phyloP scores from a whole-genome alignment of 2,329 filamentous ascomycete genomes.

The Aschersonia sp. region DNA sequence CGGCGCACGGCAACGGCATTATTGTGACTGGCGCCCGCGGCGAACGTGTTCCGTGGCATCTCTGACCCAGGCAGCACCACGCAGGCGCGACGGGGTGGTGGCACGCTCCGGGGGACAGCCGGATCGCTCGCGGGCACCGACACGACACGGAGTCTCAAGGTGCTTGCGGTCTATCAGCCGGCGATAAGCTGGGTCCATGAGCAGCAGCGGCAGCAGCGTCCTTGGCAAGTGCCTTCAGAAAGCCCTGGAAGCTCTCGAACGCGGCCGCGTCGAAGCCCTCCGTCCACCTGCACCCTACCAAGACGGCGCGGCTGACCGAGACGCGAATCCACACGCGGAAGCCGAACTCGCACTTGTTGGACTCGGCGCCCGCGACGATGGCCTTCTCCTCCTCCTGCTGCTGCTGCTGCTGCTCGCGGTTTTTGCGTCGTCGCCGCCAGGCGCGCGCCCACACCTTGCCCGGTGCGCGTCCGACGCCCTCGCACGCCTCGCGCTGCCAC shows the following conservation, averaged over 20 bases:
- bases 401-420: conserved; percentile 29
- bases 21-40: too few species aligned
- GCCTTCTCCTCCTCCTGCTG: conserved; percentile 16
- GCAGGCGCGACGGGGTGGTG: too few species aligned
- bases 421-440: conserved; percentile 46
- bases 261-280: conserved; percentile 58
- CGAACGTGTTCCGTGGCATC: too few species aligned
- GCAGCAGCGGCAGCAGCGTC: conserved; percentile 7
- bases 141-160: too few species aligned
- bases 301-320: conserved; percentile 21
- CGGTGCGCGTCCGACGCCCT: conserved; percentile 48
- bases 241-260: conserved; percentile 81
- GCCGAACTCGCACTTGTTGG: conserved; percentile 25
- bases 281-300: conserved; percentile 44
- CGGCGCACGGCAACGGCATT: too few species aligned
- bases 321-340: conserved; percentile 39
- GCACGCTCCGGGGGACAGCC: too few species aligned
- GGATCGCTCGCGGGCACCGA: too few species aligned
- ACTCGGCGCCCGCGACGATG: conserved; percentile 4
- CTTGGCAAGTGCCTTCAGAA: conserved; percentile 38
- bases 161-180: too few species aligned
- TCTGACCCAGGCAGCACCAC: too few species aligned
- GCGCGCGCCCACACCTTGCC: conserved; percentile 68
- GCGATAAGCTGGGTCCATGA: too few species aligned
- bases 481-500: conserved; percentile 39